Base-by-base conservation (phyloP, 2,329 filamentous ascomycete genomes). In the Monilinia polystroma region DNA sequence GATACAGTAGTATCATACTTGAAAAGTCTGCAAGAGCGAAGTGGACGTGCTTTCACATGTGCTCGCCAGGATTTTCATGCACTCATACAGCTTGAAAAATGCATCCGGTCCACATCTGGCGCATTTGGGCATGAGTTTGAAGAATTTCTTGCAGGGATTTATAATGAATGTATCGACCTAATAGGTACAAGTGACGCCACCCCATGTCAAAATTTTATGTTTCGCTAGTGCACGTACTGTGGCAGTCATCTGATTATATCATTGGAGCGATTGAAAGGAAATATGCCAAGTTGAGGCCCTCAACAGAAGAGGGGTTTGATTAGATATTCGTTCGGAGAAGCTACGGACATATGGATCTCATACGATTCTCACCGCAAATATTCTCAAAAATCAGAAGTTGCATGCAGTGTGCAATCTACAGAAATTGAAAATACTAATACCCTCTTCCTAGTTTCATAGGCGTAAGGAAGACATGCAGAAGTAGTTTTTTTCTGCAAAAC, bases 161-260 rank as follows among this genome's bases (percentile, higher is more conserved):
- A 62, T 53, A 62, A 62, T 67, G 66, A 57, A 57, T 67, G 43
- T 64, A 38, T 43, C 55, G 35, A 59, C 41, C 45, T 23, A 45
- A 57, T 57, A 58, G 45, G 60, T 52, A 56, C 49, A 32, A 49
- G 60, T 16, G 35, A 47, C 45, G 32, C 23, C 45, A 35, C 55
- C 23, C 29, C 51, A 41, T 57, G 32, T 18, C 20, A n/a, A 47
- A n/a, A 26, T 53, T 43, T 29, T 18, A 43, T 45, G 43, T 38
- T 64, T 63, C 65, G 65, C 43, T 64, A 56, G 59, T 58, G 62
- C 62, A 49, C 64, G 63, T 66, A 66, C 51, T 43, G 58, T 66
- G 53, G 54, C 43, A 52, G 60, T 67, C 66, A 64, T 65, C 66
- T 65, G 66, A 65, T 55, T 41, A 41, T 58, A 32, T 38, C 20